Base-by-base conservation (phyloP, 2,329 filamentous ascomycete species). In the Pseudogymnoascus sp. region DNA sequence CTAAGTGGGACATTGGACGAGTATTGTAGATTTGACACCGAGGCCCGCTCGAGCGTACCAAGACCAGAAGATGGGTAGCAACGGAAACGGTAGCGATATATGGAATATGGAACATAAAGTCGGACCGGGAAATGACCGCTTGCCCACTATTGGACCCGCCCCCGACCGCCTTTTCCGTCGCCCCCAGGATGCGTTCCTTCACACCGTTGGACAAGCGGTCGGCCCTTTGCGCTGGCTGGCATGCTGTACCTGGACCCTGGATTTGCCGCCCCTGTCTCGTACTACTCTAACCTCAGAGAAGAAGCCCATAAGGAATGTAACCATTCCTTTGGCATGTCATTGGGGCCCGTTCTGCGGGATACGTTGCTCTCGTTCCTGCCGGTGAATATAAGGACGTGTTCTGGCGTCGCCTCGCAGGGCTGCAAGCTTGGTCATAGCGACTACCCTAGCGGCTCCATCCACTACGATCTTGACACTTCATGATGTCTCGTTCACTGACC, bases 91-190 rank as follows among this genome's bases (percentile, higher is more conserved):
- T 19, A 57, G 8, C 26, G 50, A 57, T 21, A 53, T 26, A 26
- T 47, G 21, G 28, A 57, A 33, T 10, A 13, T 53, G 28, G 28
- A 57, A 33, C 26, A 13, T 53, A n/a, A 57, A 57, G 17, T 57
- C 50, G 50, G 50, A 57, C 50, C 50, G 28, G 50, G 28, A 57
- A 57, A 57, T 57, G 50, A 33, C 50, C 28, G 50, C 50, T 33
- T 57, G 50, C 50, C 50, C 50, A 57, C 28, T 57, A 57, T 57
- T 57, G 50, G 50, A 57, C 50, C 50, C 47, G 47, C 47, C 50
- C 50, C 50, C 50, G 28, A 57, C 50, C 50, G 50, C 28, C 50
- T 33, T 57, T 57, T 57, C 50, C 50, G 50, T 57, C 28, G 50
- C 19, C 50, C n/a, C 28, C 50, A 57, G 26, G 50, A 57, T 57